Base-by-base conservation (phyloP, 495 filamentous ascomycete species). In the Xeromyces bisporus region DNA sequence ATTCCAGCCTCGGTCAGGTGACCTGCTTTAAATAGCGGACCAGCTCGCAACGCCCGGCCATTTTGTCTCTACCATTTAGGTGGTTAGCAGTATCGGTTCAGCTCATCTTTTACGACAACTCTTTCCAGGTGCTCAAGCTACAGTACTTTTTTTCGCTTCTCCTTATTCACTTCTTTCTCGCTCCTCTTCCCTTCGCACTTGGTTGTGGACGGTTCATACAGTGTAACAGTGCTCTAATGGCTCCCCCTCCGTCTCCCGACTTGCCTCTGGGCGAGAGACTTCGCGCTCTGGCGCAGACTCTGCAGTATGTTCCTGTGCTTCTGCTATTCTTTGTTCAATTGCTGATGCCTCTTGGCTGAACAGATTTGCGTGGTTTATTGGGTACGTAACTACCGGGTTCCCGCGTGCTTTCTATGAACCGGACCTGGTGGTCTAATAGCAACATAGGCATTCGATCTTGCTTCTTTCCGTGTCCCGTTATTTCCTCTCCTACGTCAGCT, bases 381-480 rank as follows among this genome's bases (percentile, higher is more conserved):
- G 89, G 77, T 87, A 76, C 34, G 80, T 76, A 17, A 28, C n/a
- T 26, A 15, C 28, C 23, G 15, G n/a, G 16, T 23, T 29, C 26
- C 17, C 31, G 23, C 33, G 35, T 18, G 27, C 29, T 26, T 29
- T 36, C 18, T 38, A 29, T 17, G 17, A 17, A 7, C n/a, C 12
- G 28, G 16, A 20, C 6, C 15, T 18, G 23, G 11, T 26, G 31
- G 37, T 49, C 51, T 18, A 44, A 49, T 45, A 38, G 39, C 38
- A 18, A 29, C 26, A 11, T 39, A 85, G 80, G 37, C 89, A 97
- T 52, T 61, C 93, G 23, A 75, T 73, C 3, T 69, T 94, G 25
- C 73, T 97, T 34, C 46, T 92, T 31, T 84, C 73, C 40, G 77
- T 85, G 27, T 49, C 77, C 47, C 75, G 83, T 46, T 97, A 97